A percentile compares a stretch with the other conserved stretches of the same genome.
Evolutionary conservation across 192 early-diverging fungal species (phyloP).

Genomic region (Backusella psychrophila): DNA sequence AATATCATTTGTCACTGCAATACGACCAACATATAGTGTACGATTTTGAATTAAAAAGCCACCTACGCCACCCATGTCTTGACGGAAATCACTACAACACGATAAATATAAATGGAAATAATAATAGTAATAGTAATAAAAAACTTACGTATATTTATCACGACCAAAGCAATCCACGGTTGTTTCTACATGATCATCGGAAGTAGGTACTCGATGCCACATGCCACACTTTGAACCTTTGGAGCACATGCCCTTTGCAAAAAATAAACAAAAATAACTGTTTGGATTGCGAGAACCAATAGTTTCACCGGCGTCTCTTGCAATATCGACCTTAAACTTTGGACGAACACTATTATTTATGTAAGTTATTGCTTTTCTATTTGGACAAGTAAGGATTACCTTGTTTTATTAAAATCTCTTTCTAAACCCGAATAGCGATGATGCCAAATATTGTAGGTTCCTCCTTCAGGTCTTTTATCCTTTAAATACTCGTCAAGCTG

Average conservation of each 20-base stretch:
- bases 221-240: conserved; percentile 57
- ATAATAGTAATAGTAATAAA: conserved; percentile 9
- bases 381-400: conserved; percentile 13
- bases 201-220: conserved; percentile 51
- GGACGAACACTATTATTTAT: conserved; percentile 48
- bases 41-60: conserved; percentile 70
- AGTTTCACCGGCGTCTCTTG: conserved; percentile 69
- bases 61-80: conserved; percentile 69
- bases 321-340: conserved; percentile 58
- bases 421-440: conserved; percentile 21
- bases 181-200: conserved; percentile 47
- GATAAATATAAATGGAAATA: not conserved
- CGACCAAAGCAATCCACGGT: conserved; percentile 82
- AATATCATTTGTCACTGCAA: conserved; percentile 38
- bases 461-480: conserved; percentile 41
- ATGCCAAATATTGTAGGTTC: conserved; percentile 65
- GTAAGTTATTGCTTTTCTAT: too few relatives aligned
- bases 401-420: conserved; percentile 49
- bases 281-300: conserved; percentile 58
- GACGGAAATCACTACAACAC: conserved; percentile 43
- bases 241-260: conserved; percentile 78
- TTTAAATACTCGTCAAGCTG: conserved; percentile 23
- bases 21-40: conserved; percentile 78
- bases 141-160: conserved; percentile 55
- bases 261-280: conserved; percentile 79